Percentiles rank a stretch among this genome's conserved stretches.
These are phyloP conservation scores for Podospora sp. DNA, from an alignment of 495 filamentous ascomycete species.

Conservation along the genomic window DNA sequence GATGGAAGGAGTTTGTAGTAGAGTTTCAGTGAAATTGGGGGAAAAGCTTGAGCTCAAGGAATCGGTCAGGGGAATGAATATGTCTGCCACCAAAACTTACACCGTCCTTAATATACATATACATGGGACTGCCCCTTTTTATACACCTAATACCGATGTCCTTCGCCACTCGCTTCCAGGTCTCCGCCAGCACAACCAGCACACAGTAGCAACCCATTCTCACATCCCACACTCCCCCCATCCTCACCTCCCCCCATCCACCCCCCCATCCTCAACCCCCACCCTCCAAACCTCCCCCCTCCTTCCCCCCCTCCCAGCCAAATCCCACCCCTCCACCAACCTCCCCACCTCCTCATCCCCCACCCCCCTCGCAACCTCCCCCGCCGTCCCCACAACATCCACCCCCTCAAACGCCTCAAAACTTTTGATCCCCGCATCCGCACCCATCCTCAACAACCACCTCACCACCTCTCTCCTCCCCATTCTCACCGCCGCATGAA, in stretches of 20 bases:
- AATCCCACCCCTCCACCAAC: conserved; percentile 14
- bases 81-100: no score
- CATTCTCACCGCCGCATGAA: conserved; percentile 20
- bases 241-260: background rate
- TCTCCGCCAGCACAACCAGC: no score
- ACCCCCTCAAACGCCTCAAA: conserved; percentile 11
- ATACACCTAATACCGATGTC: no score
- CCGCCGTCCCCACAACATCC: conserved; percentile 15
- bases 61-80: no score
- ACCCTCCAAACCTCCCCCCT: background rate
- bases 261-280: background rate
- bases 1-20: background rate
- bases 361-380: conserved; percentile 17
- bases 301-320: background rate
- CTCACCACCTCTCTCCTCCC: conserved; percentile 20
- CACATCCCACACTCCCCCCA: background rate
- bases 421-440: conserved; percentile 14
- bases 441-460: conserved; percentile 24
- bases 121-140: no score
- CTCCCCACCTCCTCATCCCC: conserved; percentile 7
- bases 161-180: no score
- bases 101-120: no score
- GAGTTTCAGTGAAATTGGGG: no score
- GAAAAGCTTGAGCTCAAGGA: no score
- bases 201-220: no score